phyloP scores from a whole-genome alignment of 345 rosid genomes.

The Capsella bursapastoris region DNA sequence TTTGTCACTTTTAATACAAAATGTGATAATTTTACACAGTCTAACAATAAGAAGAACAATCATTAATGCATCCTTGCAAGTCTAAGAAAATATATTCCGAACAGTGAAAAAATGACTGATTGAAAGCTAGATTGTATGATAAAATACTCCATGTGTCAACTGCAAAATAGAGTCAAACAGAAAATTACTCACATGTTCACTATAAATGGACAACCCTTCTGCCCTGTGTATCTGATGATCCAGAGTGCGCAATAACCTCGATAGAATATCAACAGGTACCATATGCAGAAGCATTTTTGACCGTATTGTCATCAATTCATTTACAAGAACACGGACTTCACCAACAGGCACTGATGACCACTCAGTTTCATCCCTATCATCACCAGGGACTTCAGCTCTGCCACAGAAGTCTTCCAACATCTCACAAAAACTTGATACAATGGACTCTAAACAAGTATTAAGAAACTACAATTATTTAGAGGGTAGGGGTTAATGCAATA shows the following conservation, averaged over 20 bases:
- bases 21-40: neutral
- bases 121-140: slow-evolving; percentile 6
- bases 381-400: slow-evolving; percentile 79
- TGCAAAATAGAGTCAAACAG: slow-evolving; percentile 28
- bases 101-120: neutral
- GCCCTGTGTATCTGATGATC: slow-evolving; percentile 99
- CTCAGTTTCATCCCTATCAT: slow-evolving; percentile 88
- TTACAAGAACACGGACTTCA: slow-evolving; percentile 76
- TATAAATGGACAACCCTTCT: slow-evolving; percentile 81
- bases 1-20: slow-evolving; percentile 10
- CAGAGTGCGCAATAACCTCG: slow-evolving; percentile 68
- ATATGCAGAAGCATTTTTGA: slow-evolving; percentile 81
- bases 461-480: slow-evolving; percentile 24
- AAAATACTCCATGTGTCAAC: slow-evolving; percentile 20
- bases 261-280: slow-evolving; percentile 83
- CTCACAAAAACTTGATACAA: slow-evolving; percentile 68
- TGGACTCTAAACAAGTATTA: slow-evolving; percentile 58
- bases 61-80: slow-evolving; percentile 18
- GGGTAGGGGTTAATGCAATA: slow-evolving; percentile 23
- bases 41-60: neutral
- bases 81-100: slow-evolving; percentile 32
- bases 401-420: slow-evolving; percentile 79
- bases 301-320: slow-evolving; percentile 77
- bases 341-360: slow-evolving; percentile 72
- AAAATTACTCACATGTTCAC: slow-evolving; percentile 68